phyloP scores from a whole-genome alignment of 2,329 filamentous ascomycete species.

The Sporothrix curviconia region DNA sequence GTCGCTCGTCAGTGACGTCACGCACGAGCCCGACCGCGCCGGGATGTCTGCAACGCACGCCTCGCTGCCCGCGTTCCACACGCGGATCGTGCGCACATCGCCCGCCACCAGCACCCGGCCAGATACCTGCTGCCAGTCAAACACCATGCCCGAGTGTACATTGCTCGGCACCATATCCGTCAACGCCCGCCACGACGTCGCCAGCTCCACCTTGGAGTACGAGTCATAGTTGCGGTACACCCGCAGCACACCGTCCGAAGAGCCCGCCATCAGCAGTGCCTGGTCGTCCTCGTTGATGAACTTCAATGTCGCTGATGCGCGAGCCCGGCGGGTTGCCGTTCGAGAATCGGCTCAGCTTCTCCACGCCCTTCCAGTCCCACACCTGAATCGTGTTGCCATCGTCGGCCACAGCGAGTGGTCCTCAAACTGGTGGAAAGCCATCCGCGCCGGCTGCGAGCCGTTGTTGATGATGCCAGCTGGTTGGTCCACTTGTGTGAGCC shows the following conservation, averaged over 20 bases:
- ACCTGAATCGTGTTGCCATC: constrained; percentile 84
- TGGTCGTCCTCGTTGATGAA: constrained; percentile 99
- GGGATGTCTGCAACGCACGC: constrained; percentile 91
- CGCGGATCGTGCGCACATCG: constrained; percentile 88
- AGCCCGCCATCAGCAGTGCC: constrained; percentile 88
- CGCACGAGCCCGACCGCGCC: constrained; percentile 87
- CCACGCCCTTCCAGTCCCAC: constrained; percentile 85
- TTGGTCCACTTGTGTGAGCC: constrained; percentile 83
- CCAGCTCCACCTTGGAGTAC: constrained; percentile 68
- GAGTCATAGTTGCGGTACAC: constrained; percentile 90
- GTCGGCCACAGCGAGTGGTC: constrained; percentile 90
- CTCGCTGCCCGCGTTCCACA: constrained; percentile 94
- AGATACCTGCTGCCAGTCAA: constrained; percentile 98
- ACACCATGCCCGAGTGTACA: constrained; percentile 89
- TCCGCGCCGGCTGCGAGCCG: constrained; percentile 78
- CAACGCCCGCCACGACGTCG: constrained; percentile 83
- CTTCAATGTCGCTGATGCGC: constrained; percentile 85
- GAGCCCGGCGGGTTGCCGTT: constrained; percentile 91
- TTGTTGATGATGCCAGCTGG: constrained; percentile 78
- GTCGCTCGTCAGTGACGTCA: constrained; percentile 91
- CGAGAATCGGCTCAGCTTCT: constrained; percentile 74
- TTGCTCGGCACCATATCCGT: constrained; percentile 92
- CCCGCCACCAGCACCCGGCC: constrained; percentile 92
- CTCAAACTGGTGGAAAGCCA: constrained; percentile 97
- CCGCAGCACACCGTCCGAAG: constrained; percentile 88